Evolutionary conservation across 2,329 filamentous ascomycete genomes (phyloP), one percentile per base, ranked within the genome.

Genomic region (Lachnellula subtilissima): DNA sequence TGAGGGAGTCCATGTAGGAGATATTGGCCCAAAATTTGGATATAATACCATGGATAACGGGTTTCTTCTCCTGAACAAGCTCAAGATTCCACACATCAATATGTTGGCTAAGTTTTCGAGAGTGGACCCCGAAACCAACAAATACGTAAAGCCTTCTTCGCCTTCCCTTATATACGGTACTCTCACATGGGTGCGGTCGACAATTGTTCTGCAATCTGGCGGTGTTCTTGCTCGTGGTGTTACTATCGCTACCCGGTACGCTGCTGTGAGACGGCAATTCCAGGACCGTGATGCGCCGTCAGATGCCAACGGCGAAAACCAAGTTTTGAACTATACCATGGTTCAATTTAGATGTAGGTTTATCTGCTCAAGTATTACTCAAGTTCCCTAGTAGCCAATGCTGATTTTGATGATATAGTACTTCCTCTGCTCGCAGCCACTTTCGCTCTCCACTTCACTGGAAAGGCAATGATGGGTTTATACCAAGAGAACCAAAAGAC

Each of bases 291-390:
- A 91, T 71, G 82, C 84, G 5, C 76, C 78, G 28, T 75, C 79
- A 39, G 76, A 75, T 40, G 76, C 79, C 59, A 70, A 74, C 23
- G 82, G 81, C 5, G 88, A 91, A 74, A 90, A 85, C 68, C 85
- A 87, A 64, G 88, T 91, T 1, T 75, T 91, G 28, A 87, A 91
- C 75, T 91, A 91, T 73, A 89, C 87, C 60, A 91, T 89, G 83
- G 88, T 91, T 7, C 87, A 91, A 69, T 81, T 87, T 66, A 82
- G 88, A 48, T 76, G 42, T 45, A 22, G 19, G 42, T 45, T 15
- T 14, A 22, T 45, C 19, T 22, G 12, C n/a, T n/a, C 11, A 8
- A 45, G 6, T 45, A 19, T 12, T 45, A 7, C 23, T 12, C n/a
- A 45, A 19, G 12, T 12, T 14, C 7, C 19, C 17, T 6, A 25